Conservation (phyloP, 768 basidiomycete genomes). For the Dentipellis fragilis region DNA sequence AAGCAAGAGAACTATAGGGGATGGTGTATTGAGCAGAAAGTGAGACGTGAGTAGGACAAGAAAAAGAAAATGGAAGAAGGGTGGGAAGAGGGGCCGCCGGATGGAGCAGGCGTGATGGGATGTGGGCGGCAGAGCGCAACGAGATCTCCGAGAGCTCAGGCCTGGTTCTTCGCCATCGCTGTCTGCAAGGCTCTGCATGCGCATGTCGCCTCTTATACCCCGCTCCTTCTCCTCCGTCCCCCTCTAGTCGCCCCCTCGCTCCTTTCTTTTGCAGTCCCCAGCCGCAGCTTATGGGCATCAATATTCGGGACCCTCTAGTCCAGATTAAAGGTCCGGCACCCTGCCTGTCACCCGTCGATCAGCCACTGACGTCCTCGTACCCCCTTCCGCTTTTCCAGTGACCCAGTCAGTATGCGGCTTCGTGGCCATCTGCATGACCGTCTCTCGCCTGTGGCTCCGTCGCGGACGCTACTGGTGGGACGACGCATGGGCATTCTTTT, state of each 20-base stretch:
- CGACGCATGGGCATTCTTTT: constrained; percentile 18
- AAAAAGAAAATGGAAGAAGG: too few relatives aligned
- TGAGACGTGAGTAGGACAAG: too few relatives aligned
- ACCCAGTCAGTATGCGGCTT: constrained; percentile 17
- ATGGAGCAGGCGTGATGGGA: too few relatives aligned
- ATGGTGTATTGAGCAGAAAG: too few relatives aligned
- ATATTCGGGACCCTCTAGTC: constrained; percentile 10
- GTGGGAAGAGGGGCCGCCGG: too few relatives aligned
- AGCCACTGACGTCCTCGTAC: too few relatives aligned
- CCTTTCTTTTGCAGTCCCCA: background rate
- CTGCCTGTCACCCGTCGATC: too few relatives aligned
- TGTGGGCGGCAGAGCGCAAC: too few relatives aligned
- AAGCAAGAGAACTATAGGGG: too few relatives aligned
- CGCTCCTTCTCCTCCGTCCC: background rate
- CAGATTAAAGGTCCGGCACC: constrained; percentile 8
- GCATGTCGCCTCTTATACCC: background rate
- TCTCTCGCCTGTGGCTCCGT: constrained; percentile 14
- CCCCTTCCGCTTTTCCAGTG: constrained; percentile 4
- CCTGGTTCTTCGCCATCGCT: too few relatives aligned
- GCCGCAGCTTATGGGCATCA: constrained; percentile 7
- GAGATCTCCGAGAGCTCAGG: too few relatives aligned
- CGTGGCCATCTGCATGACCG: constrained; percentile 16
- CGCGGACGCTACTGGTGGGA: constrained; percentile 20
- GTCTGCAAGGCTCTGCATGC: too few relatives aligned
- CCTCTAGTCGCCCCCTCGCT: background rate